A percentile compares a stretch with the other conserved stretches of the same genome.
These are phyloP conservation scores for Ceratocystiopsis sp. DNA, from an alignment of 2,329 filamentous ascomycete genomes.

Conservation along the genomic window DNA sequence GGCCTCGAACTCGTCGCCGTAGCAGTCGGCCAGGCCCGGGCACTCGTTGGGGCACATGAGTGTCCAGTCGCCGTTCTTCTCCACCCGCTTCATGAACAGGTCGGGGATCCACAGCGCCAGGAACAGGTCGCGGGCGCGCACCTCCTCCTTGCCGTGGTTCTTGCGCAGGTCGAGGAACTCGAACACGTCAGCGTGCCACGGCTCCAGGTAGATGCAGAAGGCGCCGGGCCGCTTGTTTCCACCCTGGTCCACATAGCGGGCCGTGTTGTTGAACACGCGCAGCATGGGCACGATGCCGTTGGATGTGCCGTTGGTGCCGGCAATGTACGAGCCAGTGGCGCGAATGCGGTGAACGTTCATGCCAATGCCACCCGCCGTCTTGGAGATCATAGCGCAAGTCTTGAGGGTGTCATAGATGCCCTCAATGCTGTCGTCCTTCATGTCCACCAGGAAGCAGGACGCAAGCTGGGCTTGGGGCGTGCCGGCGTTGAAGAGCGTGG, in stretches of 20 bases:
- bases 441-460: conserved; percentile 97
- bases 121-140: conserved; percentile 93
- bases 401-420: conserved; percentile 98
- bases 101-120: conserved; percentile 97
- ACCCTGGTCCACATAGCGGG: conserved; percentile 95
- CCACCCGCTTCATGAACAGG: conserved; percentile 98
- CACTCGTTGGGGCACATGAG: conserved; percentile 97
- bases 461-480: conserved; percentile 89
- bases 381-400: conserved; percentile 99
- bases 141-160: conserved; percentile 98
- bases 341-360: conserved; percentile 94
- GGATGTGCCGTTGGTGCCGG: conserved; percentile 92
- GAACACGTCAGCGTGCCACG: conserved; percentile 96
- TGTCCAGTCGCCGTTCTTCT: conserved; percentile 93
- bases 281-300: conserved; percentile 98
- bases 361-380: conserved; percentile 96
- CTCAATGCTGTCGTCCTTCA: conserved; percentile 99
- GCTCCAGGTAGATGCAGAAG: conserved; percentile 97
- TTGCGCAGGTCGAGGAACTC: conserved; percentile 95
- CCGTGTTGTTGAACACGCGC: conserved; percentile 97
- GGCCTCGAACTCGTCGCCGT: conserved; percentile 92
- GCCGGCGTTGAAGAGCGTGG: conserved; percentile 94
- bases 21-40: conserved; percentile 85
- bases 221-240: conserved; percentile 98
- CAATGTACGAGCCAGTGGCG: conserved; percentile 94